phyloP scores from a whole-genome alignment of 2,329 filamentous ascomycete species.

The Clarireedia homoeocarpa region DNA sequence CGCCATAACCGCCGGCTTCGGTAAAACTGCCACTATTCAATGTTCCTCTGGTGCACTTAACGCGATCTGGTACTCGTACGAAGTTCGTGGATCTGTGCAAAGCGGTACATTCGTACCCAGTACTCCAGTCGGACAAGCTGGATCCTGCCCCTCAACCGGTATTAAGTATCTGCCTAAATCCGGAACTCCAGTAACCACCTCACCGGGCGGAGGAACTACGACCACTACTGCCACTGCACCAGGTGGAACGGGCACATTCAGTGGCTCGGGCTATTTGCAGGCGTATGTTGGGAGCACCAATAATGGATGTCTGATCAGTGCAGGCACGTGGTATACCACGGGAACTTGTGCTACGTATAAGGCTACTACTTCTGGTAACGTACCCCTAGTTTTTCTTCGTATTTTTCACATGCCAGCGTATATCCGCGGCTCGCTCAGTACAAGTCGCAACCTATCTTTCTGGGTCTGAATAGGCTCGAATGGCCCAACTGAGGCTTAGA shows the following conservation, averaged over 20 bases:
- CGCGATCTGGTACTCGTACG: constrained; percentile 47
- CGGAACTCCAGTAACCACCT: constrained; percentile 18
- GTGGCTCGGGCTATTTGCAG: constrained; percentile 53
- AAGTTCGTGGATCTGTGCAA: constrained; percentile 44
- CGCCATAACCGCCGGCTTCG: constrained; percentile 38
- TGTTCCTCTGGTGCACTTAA: constrained; percentile 39
- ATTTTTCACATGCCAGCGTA: neutral
- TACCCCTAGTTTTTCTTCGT: neutral
- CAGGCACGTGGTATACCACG: constrained; percentile 58
- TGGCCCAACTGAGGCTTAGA: too few relatives aligned
- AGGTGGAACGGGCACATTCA: constrained; percentile 30
- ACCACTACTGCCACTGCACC: constrained; percentile 16
- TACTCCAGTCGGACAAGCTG: constrained; percentile 12
- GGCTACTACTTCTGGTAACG: constrained; percentile 43
- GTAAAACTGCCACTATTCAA: constrained; percentile 38
- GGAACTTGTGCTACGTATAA: constrained; percentile 62
- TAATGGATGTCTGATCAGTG: constrained; percentile 59
- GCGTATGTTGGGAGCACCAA: constrained; percentile 41
- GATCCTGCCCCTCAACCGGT: constrained; percentile 47
- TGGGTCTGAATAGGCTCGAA: too few relatives aligned
- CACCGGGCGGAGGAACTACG: constrained; percentile 47
- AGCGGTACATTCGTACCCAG: constrained; percentile 39
- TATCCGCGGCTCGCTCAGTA: neutral
- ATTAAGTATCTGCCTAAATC: constrained; percentile 48
- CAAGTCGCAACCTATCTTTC: too few relatives aligned